Conservation (phyloP, 768 basidiomycete species). For the Hygrophoropsis aurantiaca region DNA sequence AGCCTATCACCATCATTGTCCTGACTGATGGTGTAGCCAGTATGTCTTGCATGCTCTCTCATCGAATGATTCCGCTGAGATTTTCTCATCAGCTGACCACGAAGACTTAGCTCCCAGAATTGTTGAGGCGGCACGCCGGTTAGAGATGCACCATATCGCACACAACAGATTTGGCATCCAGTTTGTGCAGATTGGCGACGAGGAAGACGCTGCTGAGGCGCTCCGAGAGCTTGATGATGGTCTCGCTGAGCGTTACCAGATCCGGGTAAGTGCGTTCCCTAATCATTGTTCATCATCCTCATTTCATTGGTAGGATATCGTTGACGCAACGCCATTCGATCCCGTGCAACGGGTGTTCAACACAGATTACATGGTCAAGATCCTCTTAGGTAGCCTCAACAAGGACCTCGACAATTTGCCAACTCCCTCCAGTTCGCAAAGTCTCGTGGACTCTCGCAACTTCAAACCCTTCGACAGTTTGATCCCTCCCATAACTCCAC, state of each 20-base stretch:
- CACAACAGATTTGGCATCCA: constrained; percentile 35
- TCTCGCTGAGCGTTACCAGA: constrained; percentile 8
- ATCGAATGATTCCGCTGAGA: too few species aligned
- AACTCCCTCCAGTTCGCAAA: too few species aligned
- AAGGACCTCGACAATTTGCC: constrained; percentile 4
- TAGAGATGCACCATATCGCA: constrained; percentile 29
- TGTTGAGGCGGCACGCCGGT: constrained; percentile 24
- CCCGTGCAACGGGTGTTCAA: constrained; percentile 3
- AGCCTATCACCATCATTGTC: constrained; percentile 22
- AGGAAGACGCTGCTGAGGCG: constrained; percentile 26
- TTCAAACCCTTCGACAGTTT: too few species aligned
- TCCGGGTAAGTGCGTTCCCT: not conserved
- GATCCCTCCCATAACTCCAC: too few species aligned
- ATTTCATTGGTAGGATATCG: constrained; percentile 30
- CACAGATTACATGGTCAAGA: constrained; percentile 12
- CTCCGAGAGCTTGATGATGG: constrained; percentile 34
- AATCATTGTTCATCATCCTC: not conserved
- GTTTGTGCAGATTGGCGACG: constrained; percentile 38
- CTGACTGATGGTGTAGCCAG: constrained; percentile 32
- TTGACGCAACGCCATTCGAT: constrained; percentile 35
- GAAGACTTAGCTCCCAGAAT: constrained; percentile 12
- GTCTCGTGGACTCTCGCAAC: too few species aligned
- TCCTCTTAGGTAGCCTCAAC: constrained; percentile 5
- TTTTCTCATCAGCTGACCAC: too few species aligned
- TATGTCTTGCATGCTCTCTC: constrained; percentile 12